Percentiles rank a stretch among this genome's conserved stretches.
Evolutionary conservation across 2,329 filamentous ascomycete genomes (phyloP).

Genomic region (Xylaria multiplex): DNA sequence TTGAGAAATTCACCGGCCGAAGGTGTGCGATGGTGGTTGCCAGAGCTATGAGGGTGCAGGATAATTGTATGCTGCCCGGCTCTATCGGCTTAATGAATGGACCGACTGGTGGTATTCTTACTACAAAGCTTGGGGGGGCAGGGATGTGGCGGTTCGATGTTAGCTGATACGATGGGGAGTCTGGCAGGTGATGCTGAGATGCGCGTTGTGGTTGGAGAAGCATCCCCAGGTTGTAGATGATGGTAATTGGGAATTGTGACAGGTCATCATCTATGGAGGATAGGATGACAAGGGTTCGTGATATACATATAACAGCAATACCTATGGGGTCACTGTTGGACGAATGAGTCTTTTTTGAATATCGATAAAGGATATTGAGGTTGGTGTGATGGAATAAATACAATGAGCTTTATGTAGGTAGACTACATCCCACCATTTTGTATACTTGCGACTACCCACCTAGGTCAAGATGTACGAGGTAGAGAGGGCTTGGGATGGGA

Average conservation of each 20-base stretch:
- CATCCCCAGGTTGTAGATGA: constrained; percentile 1
- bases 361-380: no score
- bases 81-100: constrained; percentile 46
- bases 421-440: no score
- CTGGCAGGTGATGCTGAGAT: constrained; percentile 31
- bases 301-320: no score
- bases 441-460: no score
- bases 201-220: constrained; percentile 32
- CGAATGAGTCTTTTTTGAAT: no score
- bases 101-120: constrained; percentile 38
- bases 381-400: no score
- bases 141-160: constrained; percentile 40
- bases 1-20: constrained; percentile 57
- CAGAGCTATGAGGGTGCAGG: constrained; percentile 59
- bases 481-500: neutral
- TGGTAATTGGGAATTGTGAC: constrained; percentile 10
- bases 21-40: constrained; percentile 50
- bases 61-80: constrained; percentile 59
- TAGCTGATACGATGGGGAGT: constrained; percentile 38
- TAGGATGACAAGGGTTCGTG: no score
- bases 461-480: no score
- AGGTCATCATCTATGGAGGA: neutral
- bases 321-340: no score
- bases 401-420: no score
- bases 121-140: constrained; percentile 26